Evolutionary conservation across 78 protist species (phyloP), one percentile per base, ranked within the genome.

Genomic region (Polysphondylium violaceum): DNA sequence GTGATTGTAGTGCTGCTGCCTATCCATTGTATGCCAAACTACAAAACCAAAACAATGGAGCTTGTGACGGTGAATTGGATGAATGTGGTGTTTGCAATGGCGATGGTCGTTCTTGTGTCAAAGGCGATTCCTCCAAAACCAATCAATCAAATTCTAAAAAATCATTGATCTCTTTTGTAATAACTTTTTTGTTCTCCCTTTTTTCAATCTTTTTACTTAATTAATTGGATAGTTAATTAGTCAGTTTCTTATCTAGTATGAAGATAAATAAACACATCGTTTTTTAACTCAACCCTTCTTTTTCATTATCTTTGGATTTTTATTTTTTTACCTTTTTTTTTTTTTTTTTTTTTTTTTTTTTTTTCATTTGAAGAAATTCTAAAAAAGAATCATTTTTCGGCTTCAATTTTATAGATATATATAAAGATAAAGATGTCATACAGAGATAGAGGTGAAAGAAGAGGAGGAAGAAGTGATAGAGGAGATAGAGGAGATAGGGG

Each of bases 51-150:
- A 68, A 55, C 12, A 21, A 69, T 40, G 89, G 89, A 40, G 89
- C 78, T 29, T 81, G 89, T 53, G 68, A 81, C 21, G 89, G 89
- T 65, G 29, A 12, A 31, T 2, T 38, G 8, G 89, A 81, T 56
- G 16, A 1, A n/a, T 81, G 89, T 81, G 77, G 77, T 40, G 41
- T 81, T 25, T 81, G 89, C 27, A 77, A 77, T 40, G 89, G 89
- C 12, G 61, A 81, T 68, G 89, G 77, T 27, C 5, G n/a, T 27
- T n/a, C 50, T 47, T 44, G 55, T 47, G 17, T 12, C 4, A 12
- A n/a, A n/a, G n/a, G n/a, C n/a, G n/a, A n/a, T 11, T 14, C 53
- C 53, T 11, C 7, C 53, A 11, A 47, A 47, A 47, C 53, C 53
- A 47, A 47, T 47, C 11, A 47, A 47, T 14, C 7, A 47, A 47